Evolutionary conservation across 768 basidiomycete genomes (phyloP), one percentile per base, ranked within the genome.

Genomic region (Chalciporus sphaerocephalus): DNA sequence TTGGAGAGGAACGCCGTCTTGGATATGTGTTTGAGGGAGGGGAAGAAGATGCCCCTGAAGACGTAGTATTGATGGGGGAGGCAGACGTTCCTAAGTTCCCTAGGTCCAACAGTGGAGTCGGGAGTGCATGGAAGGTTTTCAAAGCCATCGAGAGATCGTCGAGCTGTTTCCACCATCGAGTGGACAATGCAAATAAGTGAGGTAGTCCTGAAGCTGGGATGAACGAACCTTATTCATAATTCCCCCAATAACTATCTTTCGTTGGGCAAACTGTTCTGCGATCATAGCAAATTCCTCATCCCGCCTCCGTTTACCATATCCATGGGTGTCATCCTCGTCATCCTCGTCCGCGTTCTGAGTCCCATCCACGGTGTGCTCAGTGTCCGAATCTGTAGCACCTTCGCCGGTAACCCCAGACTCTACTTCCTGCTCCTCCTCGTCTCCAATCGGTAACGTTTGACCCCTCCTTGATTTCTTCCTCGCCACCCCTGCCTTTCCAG

Each of bases 201-300:
- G 13, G 9, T n/a, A 5, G 13, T 6, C 28, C 28, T 5, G 28
- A 28, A 28, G 10, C 17, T 11, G 2, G 24, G 16, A 45, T 13
- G 38, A 16, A 45, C 52, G 24, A 49, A 85, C 87, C 75, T 87
- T 87, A 61, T 60, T 61, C 87, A 90, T 89, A 24, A 91, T 84
- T 23, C 71, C 74, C 42, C 79, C 75, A 16, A 89, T 85, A 24
- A 79, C 78, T 47, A 79, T 75, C 58, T 82, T 87, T 44, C 83
- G 74, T 21, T 81, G 81, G 41, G 78, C 74, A 58, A 90, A 89
- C 54, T 81, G 81, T 45, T 78, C 74, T 7, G 83, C 76, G 27
- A 88, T 69, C 50, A 72, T 79, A 6, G 76, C 74, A 60, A 90
- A 89, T 56, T 87, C 81, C 42, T 78, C 79, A 51, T 84, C 85